A percentile compares a stretch with the other conserved stretches of the same genome.
Conservation (phyloP, 192 early-diverging fungal species). For the Anaeromyces robustus region DNA sequence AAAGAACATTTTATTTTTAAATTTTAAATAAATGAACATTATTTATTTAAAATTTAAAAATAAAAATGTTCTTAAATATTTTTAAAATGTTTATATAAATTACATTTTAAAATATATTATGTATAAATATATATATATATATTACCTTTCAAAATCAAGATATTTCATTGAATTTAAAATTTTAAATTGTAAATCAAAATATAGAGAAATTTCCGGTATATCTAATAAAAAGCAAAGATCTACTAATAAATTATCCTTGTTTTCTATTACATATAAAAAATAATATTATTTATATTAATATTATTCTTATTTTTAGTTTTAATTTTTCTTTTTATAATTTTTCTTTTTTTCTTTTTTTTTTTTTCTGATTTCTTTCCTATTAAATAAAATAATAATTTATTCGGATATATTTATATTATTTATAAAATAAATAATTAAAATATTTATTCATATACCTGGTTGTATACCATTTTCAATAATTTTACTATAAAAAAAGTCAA, state of each 20-base stretch:
- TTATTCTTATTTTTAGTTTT: too few relatives aligned
- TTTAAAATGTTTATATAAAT: too few relatives aligned
- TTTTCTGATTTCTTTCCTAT: not conserved
- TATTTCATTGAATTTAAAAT: not conserved
- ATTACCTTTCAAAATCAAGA: not conserved
- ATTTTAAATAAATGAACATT: too few relatives aligned
- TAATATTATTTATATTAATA: too few relatives aligned
- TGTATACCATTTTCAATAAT: not conserved
- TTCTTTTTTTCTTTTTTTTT: not conserved
- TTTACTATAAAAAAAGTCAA: not conserved
- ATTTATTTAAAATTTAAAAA: too few relatives aligned
- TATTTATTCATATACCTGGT: not conserved
- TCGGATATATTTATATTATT: not conserved
- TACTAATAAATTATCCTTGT: not conserved
- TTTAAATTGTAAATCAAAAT: not conserved
- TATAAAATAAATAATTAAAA: not conserved
- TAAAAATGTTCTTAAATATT: too few relatives aligned
- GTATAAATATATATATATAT: too few relatives aligned
- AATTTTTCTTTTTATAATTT: too few relatives aligned
- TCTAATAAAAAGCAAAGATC: not conserved
- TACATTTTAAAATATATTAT: too few relatives aligned
- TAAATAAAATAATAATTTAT: not conserved
- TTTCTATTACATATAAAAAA: not conserved
- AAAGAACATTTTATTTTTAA: too few relatives aligned
- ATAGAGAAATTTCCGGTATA: not conserved